Evolutionary conservation across 805 yeast species (phyloP).

Genomic region (Metschnikowia dekortorum): DNA sequence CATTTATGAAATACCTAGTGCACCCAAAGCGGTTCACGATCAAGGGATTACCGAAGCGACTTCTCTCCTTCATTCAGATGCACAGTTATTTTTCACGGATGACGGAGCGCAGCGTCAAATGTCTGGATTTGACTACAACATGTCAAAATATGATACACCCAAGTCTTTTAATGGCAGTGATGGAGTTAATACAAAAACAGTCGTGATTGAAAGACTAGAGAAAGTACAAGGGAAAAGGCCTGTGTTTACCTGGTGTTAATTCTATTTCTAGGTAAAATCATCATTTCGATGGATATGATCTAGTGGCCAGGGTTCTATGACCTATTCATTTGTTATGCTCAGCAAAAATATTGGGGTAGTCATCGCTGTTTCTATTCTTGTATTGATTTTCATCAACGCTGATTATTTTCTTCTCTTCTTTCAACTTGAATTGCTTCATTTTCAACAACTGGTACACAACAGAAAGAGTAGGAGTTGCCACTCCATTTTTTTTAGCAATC

Average conservation of each 20-base stretch:
- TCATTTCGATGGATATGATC: neutral
- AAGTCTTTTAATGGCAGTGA: neutral
- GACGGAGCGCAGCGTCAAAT: slow-evolving; percentile 4
- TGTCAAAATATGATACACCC: slow-evolving; percentile 10
- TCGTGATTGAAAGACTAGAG: slow-evolving; percentile 57
- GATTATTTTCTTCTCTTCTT: slow-evolving; percentile 48
- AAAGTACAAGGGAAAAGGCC: slow-evolving; percentile 54
- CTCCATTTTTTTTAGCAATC: slow-evolving; percentile 12
- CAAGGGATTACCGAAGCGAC: neutral
- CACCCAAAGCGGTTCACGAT: neutral
- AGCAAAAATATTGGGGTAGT: slow-evolving; percentile 16
- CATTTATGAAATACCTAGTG: slow-evolving; percentile 16
- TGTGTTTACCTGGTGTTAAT: slow-evolving; percentile 59
- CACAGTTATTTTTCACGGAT: neutral
- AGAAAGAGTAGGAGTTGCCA: slow-evolving; percentile 52
- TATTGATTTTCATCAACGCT: slow-evolving; percentile 12
- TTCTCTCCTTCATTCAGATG: neutral
- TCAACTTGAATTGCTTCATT: slow-evolving; percentile 56
- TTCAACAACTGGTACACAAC: slow-evolving; percentile 56
- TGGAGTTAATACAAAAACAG: slow-evolving; percentile 35
- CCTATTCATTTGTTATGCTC: neutral
- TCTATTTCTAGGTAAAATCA: no score
- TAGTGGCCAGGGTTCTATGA: neutral
- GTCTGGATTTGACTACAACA: slow-evolving; percentile 23
- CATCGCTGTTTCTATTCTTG: slow-evolving; percentile 14